Evolutionary conservation across 2,329 filamentous ascomycete species (phyloP), one percentile per base, ranked within the genome.

Genomic region (Talaromyces sp.): DNA sequence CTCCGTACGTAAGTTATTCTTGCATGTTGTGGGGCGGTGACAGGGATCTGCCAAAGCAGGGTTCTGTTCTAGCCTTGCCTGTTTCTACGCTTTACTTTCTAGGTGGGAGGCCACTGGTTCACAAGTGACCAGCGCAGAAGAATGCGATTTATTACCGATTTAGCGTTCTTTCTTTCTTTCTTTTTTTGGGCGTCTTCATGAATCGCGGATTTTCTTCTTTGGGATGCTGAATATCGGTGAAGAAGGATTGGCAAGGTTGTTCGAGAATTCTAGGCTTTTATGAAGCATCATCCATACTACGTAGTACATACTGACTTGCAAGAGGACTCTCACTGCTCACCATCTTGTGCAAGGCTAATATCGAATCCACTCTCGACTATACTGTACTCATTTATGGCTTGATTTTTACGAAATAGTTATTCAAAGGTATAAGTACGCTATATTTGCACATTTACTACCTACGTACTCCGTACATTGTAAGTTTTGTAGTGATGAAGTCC

Each of bases 1-100:
- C 51, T 53, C 51, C 51, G 51, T 53, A 31, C 37, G 51, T 55
- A 55, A n/a, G n/a, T n/a, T n/a, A n/a, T n/a, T n/a, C n/a, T 54
- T 54, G 28, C 45, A 54, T 54, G 52, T 19, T 45, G 53, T 45
- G 39, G 53, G 41, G 25, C 53, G 28, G 7, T 25, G 53, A 15
- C 28, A 39, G 22, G 28, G 54, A 48, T 46, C 22, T 11, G 48
- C 33, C 48, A 36, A 39, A 52, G 48, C 48, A 52, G 48, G 48
- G 48, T 52, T 52, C 46, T 52, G 48, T 37, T 52, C 48, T 52
- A 52, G 48, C 19, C 48, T 52, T 51, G 43, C 43, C n/a, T 19
- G 28, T 45, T 19, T 48, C 25, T 35, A 35, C 36, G 46, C 31
- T 17, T 35, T 3, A 28, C 31, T 36, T 37, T 17, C 3, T 19